Evolutionary conservation across 2,329 filamentous ascomycete species (phyloP).

Genomic region (Colletotrichum costaricense): DNA sequence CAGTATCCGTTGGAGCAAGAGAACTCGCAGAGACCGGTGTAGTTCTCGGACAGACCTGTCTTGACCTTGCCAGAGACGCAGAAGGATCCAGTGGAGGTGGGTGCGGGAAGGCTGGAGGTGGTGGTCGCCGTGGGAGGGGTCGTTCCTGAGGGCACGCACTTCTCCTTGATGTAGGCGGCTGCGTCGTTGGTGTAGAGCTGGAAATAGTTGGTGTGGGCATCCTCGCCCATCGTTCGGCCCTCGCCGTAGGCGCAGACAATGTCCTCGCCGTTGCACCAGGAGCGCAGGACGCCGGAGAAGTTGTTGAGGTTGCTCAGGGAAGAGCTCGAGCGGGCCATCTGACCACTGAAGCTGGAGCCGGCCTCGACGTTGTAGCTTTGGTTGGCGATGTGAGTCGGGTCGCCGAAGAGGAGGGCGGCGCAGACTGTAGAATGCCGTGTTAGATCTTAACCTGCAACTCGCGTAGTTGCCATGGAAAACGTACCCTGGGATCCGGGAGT

Average conservation of each 20-base stretch:
- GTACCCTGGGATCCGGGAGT: conserved; percentile 47
- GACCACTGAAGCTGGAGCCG: conserved; percentile 37
- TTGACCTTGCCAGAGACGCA: conserved; percentile 44
- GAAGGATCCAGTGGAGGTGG: conserved; percentile 28
- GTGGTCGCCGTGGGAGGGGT: conserved; percentile 8
- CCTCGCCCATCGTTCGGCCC: conserved; percentile 36
- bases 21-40: conserved; percentile 49
- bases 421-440: conserved; percentile 39
- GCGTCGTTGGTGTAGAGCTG: conserved; percentile 30
- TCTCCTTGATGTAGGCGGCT: conserved; percentile 33
- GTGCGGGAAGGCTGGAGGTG: conserved; percentile 17
- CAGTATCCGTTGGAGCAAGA: conserved; percentile 46
- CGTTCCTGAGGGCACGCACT: conserved; percentile 18
- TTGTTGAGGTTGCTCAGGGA: conserved; percentile 25
- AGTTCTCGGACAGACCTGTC: conserved; percentile 43
- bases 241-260: conserved; percentile 52
- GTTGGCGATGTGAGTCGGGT: conserved; percentile 46
- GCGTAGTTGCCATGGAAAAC: conserved; percentile 25
- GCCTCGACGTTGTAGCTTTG: conserved; percentile 47
- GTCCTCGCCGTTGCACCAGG: conserved; percentile 50
- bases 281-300: conserved; percentile 37
- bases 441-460: neutral
- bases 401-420: conserved; percentile 48
- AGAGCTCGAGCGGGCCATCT: conserved; percentile 25
- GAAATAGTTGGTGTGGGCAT: conserved; percentile 49